These are phyloP conservation scores for Arctostaphylos glauca DNA, from an alignment of 148 eudicot species.

Conservation along the genomic window DNA sequence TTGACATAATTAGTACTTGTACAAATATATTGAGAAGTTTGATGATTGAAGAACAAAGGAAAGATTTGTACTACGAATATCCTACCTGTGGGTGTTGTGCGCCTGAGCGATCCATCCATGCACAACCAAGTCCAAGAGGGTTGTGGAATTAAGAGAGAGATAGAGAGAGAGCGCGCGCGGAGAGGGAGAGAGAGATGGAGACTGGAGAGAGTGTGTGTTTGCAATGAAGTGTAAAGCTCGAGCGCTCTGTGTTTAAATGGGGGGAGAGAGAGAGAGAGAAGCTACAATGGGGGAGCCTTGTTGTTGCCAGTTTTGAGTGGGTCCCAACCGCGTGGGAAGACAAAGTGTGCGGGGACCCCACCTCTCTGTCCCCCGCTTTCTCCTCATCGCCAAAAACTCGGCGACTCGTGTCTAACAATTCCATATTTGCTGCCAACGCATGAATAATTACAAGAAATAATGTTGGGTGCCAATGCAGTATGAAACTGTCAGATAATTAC, in stretches of 20 bases:
- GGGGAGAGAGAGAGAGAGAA: background rate
- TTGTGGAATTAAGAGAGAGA: background rate
- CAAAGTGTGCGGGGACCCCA: constrained; percentile 5
- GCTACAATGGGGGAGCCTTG: background rate
- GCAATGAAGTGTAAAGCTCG: constrained; percentile 1
- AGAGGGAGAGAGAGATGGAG: background rate
- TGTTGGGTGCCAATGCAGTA: too few relatives aligned
- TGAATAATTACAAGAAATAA: too few relatives aligned
- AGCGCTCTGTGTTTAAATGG: constrained; percentile 4
- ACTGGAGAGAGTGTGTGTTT: background rate
- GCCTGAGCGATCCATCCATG: constrained; percentile 40
- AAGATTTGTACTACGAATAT: too few relatives aligned
- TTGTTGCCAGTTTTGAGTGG: background rate
- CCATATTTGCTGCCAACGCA: too few relatives aligned
- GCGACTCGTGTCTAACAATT: background rate
- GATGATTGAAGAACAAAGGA: too few relatives aligned
- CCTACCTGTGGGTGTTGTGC: constrained; percentile 39
- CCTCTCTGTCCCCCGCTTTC: background rate
- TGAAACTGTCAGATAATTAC: too few relatives aligned
- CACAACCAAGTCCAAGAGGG: constrained; percentile 10
- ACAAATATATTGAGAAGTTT: too few relatives aligned
- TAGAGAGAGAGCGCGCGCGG: background rate
- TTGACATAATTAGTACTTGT: too few relatives aligned
- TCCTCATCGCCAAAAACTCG: background rate
- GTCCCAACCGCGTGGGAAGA: constrained; percentile 19